phyloP scores from a whole-genome alignment of 1,284 basidiomycete genomes.

The Ceratobasidium theobromae region DNA sequence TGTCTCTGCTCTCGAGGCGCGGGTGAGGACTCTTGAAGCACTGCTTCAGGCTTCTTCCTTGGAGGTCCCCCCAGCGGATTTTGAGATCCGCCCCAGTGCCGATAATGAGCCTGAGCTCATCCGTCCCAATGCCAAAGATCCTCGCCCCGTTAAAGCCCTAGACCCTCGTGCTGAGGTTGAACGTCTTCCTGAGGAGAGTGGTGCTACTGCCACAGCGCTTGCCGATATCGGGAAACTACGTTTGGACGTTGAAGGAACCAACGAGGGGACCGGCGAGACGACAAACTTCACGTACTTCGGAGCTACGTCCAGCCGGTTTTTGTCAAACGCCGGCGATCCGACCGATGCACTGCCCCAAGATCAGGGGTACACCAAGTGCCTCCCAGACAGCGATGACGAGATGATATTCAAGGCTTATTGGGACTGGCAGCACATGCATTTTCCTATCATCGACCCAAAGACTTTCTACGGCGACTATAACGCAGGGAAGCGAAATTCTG shows the following conservation, averaged over 20 bases:
- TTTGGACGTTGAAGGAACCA: constrained; percentile 2
- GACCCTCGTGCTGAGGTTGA: constrained; percentile 18
- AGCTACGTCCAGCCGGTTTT: constrained; percentile 22
- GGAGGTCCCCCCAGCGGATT: constrained; percentile 20
- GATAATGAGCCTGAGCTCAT: constrained; percentile 20
- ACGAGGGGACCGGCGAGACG: background rate
- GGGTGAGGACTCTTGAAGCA: constrained; percentile 16
- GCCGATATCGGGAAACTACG: constrained; percentile 21
- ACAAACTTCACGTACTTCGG: constrained; percentile 28
- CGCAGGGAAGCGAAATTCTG: constrained; percentile 23
- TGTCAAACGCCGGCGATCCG: constrained; percentile 22
- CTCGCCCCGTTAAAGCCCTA: constrained; percentile 2
- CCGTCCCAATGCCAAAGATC: background rate
- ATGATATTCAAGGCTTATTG: constrained; percentile 12
- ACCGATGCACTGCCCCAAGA: constrained; percentile 12
- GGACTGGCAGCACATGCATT: constrained; percentile 25
- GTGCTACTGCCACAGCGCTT: constrained; percentile 12
- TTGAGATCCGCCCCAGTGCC: constrained; percentile 8
- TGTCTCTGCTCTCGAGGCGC: constrained; percentile 22
- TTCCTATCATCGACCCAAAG: constrained; percentile 6
- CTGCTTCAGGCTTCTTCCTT: constrained; percentile 18
- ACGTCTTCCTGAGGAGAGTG: constrained; percentile 21
- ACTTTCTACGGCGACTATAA: constrained; percentile 13
- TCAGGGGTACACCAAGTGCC: constrained; percentile 1
- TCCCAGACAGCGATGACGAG: constrained; percentile 10